Percentiles rank a stretch among this genome's conserved stretches.
Conservation (phyloP, 176 grass and related monocot species). For the Triticum turgidum region DNA sequence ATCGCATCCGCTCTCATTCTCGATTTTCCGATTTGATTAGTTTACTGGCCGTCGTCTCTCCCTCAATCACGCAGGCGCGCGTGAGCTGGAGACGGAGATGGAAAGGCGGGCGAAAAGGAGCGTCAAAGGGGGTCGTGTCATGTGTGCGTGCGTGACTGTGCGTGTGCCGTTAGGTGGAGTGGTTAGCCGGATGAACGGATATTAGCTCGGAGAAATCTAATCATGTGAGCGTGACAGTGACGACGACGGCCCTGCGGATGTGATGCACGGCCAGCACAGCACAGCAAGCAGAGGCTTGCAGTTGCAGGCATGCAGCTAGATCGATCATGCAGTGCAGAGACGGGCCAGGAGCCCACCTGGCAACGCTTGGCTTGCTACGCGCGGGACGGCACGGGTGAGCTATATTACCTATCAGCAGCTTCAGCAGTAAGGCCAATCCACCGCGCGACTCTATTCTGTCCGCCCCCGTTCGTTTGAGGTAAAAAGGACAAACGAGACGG, state of each 20-base stretch:
- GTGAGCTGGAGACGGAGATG: background rate
- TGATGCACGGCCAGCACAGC: background rate
- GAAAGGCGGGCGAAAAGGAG: conserved; percentile 8
- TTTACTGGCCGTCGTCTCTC: too few species aligned
- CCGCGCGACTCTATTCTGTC: too few species aligned
- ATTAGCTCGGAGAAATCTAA: background rate
- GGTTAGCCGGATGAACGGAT: background rate
- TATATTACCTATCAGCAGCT: too few species aligned
- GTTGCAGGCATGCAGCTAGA: background rate
- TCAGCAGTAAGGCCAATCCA: too few species aligned
- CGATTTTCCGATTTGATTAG: too few species aligned
- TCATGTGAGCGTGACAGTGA: conserved; percentile 3
- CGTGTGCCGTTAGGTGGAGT: background rate
- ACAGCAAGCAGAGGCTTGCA: background rate
- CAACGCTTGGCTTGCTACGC: too few species aligned
- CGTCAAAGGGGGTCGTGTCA: background rate
- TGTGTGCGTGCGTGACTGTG: background rate
- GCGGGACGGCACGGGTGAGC: too few species aligned
- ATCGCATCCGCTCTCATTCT: too few species aligned
- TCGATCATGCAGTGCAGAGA: background rate
- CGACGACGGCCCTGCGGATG: background rate
- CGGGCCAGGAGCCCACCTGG: background rate
- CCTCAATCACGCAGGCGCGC: too few species aligned
- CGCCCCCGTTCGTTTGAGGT: too few species aligned
- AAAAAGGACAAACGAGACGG: too few species aligned